phyloP scores from a whole-genome alignment of 225 moss, liverwort and hornwort genomes.

The Pleurozium schreberi region DNA sequence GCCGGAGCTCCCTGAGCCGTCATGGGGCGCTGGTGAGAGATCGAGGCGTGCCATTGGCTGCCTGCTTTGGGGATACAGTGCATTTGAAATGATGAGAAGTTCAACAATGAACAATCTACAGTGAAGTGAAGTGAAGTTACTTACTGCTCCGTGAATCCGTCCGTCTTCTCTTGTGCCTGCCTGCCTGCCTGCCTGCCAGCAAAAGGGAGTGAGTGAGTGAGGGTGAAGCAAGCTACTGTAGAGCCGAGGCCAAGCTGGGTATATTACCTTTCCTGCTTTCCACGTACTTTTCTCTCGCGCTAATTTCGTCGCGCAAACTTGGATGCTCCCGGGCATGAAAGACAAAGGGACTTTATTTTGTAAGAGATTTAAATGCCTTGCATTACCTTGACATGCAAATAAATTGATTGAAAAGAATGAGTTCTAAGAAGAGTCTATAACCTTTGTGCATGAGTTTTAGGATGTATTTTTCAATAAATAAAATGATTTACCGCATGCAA shows the following conservation, averaged over 20 bases:
- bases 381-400: background rate
- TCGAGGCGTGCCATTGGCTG: background rate
- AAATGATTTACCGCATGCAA: background rate
- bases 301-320: background rate
- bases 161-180: too few species aligned
- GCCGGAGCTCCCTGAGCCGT: background rate
- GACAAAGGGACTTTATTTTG: background rate
- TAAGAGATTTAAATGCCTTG: background rate
- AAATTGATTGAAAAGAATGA: background rate
- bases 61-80: background rate
- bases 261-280: background rate
- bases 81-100: conserved; percentile 3
- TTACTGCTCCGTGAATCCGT: background rate
- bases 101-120: too few species aligned
- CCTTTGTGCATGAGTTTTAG: too few species aligned
- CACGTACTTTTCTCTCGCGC: background rate
- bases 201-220: too few species aligned
- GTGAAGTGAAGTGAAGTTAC: too few species aligned
- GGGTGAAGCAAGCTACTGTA: background rate
- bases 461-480: background rate
- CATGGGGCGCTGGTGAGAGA: conserved; percentile 2
- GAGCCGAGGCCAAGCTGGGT: background rate
- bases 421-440: too few species aligned
- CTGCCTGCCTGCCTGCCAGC: too few species aligned
- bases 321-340: background rate